Evolutionary conservation across 2,329 filamentous ascomycete species (phyloP).

Genomic region (Coniochaeta ligniaria): DNA sequence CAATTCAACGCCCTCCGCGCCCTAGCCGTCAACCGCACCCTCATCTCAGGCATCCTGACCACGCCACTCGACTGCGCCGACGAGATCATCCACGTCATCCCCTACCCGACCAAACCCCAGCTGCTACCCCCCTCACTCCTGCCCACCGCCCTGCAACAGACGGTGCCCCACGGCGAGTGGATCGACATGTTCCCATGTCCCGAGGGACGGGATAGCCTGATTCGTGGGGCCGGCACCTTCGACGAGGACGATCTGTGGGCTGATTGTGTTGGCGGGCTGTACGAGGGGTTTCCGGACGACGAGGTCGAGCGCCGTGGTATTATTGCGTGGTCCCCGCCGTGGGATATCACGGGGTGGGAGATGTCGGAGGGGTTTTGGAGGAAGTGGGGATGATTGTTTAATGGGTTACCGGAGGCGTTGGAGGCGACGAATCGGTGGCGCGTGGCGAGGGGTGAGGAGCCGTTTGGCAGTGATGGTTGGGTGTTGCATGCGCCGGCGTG

Average conservation of each 20-base stretch:
- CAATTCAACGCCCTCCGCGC: slow-evolving; percentile 32
- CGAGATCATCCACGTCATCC: slow-evolving; percentile 19
- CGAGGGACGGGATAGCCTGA: slow-evolving; percentile 28
- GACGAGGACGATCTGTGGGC: slow-evolving; percentile 35
- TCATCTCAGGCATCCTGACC: slow-evolving; percentile 23
- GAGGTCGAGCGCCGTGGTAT: slow-evolving; percentile 31
- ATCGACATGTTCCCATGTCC: slow-evolving; percentile 32
- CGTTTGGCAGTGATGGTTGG: neutral
- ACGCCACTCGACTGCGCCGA: slow-evolving; percentile 23
- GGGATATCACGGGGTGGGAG: slow-evolving; percentile 31
- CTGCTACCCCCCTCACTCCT: slow-evolving; percentile 23
- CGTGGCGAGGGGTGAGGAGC: neutral
- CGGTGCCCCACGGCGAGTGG: slow-evolving; percentile 29
- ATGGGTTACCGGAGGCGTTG: slow-evolving; percentile 16
- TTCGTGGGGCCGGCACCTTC: slow-evolving; percentile 25
- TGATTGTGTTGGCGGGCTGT: slow-evolving; percentile 33
- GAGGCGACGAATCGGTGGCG: slow-evolving; percentile 29
- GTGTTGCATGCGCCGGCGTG: too few relatives aligned
- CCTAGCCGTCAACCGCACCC: slow-evolving; percentile 24
- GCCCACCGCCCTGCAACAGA: slow-evolving; percentile 31
- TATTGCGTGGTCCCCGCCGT: slow-evolving; percentile 33
- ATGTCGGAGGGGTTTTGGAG: slow-evolving; percentile 30
- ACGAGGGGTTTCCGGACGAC: slow-evolving; percentile 27
- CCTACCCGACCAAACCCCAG: slow-evolving; percentile 15
- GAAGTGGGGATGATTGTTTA: slow-evolving; percentile 27